Base-by-base conservation (phyloP, 805 yeast species). In the Candida sithepensis region DNA sequence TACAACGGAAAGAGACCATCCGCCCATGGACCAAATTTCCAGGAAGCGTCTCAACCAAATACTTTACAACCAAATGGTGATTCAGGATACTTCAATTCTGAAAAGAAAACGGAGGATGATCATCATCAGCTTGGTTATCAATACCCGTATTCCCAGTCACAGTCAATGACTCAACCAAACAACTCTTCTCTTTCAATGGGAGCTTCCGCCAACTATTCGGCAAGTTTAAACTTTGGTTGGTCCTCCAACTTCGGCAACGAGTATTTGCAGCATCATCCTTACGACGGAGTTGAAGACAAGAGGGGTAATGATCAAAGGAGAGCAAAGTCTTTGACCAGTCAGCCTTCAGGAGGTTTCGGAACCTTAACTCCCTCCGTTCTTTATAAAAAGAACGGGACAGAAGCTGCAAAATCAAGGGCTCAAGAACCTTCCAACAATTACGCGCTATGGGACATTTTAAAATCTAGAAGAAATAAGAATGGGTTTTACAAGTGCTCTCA, bases 401-500 rank as follows among this genome's bases (percentile, higher is more conserved):
- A 36, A 18, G 45, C 20, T 16, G 13, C 20, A 49, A 23, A 54
- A 70, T 22, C 57, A 64, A 43, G 69, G 67, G 54, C 62, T 55
- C 38, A 34, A 34, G 38, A 34, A n/a, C 5, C 38, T 34, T 6
- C 38, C 40, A 71, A 67, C 59, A 64, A 51, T 20, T 44, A 54
- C 6, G 48, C 49, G 12, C 41, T 54, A 26, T 49, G 54, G 50
- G 52, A 50, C 22, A 43, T 54, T 6, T 45, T 52, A 12, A 51
- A 49, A 30, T 45, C 55, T 19, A 48, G 45, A 36, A 53, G 46
- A 38, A 45, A 40, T 26, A 55, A 74, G 71, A 61, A 69, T 70
- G 49, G 79, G 75, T 0, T 67, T 26, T 75, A 73, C 52, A 67
- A 69, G 45, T 77, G 82, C 58, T 61, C 74, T 4, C 81, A 77